Evolutionary conservation across 176 grass and related monocot genomes (phyloP).

Genomic region (Puya raimondii): DNA sequence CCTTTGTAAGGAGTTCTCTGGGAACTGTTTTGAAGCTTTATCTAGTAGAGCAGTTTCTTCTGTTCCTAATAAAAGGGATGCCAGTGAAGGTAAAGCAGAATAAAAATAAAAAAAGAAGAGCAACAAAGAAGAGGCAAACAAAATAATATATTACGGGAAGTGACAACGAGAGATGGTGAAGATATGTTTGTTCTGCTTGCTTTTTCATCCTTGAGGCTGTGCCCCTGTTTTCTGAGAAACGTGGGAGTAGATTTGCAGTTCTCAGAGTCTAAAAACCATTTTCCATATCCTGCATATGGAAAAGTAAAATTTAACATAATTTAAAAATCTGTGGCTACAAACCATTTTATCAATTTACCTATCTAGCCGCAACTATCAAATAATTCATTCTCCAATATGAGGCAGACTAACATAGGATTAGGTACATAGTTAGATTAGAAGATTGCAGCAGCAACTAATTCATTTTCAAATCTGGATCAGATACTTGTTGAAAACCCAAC

Average conservation of each 20-base stretch:
- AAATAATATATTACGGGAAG: constrained; percentile 37
- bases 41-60: constrained; percentile 49
- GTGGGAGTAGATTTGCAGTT: constrained; percentile 33
- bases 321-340: neutral
- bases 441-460: too few relatives aligned
- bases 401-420: too few relatives aligned
- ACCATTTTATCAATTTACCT: neutral
- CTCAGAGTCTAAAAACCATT: constrained; percentile 43
- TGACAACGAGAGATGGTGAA: constrained; percentile 29
- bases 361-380: neutral
- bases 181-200: constrained; percentile 32
- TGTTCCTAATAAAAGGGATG: constrained; percentile 29
- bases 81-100: constrained; percentile 12
- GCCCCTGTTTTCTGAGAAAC: constrained; percentile 35
- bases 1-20: constrained; percentile 66
- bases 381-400: neutral
- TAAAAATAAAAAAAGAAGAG: neutral
- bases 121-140: neutral
- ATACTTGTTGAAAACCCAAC: too few relatives aligned
- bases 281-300: constrained; percentile 48
- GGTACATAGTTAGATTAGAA: too few relatives aligned
- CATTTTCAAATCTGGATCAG: too few relatives aligned
- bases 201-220: constrained; percentile 37
- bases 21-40: constrained; percentile 40
- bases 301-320: constrained; percentile 19